Evolutionary conservation across 2,329 filamentous ascomycete genomes (phyloP), one percentile per base, ranked within the genome.

Genomic region (Cladophialophora carrionii): DNA sequence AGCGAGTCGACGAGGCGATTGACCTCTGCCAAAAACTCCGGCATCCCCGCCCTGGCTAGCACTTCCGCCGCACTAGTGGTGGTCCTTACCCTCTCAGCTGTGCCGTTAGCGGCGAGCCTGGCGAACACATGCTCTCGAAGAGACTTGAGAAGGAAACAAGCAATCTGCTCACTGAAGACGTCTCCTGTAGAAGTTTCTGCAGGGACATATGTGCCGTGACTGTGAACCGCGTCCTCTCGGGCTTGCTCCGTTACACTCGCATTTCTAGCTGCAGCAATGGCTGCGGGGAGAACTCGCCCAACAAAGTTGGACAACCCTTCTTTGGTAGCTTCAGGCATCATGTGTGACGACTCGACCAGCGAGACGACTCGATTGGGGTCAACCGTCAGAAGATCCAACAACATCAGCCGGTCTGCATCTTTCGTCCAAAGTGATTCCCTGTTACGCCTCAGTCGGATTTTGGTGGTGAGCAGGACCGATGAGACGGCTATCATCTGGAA

Each of bases 361-460:
- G 79, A 79, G 24, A 80, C 77, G 37, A 82, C 75, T 2, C 79
- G 75, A 26, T 77, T 76, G 1, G 74, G 72, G 34, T 74, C 75
- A 57, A 79, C 77, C 32, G 58, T 68, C 46, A 66, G 32, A 20
- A 71, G 48, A 49, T 80, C 77, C 34, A 82, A 71, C n/a, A 78
- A 81, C 79, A 86, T 82, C 63, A 89, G 83, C 9, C 86, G 82
- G 52, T 81, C 81, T 0, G 85, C 85, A 72, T 88, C 84, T 2
- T 80, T 78, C 71, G 87, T 87, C 87, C 87, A 89, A 63, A 86
- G 83, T 14, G 83, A 84, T 58, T 87, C 84, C 5, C 86, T 83
- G 73, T 88, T 87, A 7, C 87, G 84, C 71, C 87, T 87, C 34
- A 89, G 81, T 3, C 88, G 77, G 64, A 88, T 88, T 77, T 89